Evolutionary conservation across 2,329 filamentous ascomycete species (phyloP), one percentile per base, ranked within the genome.

Genomic region (Xylaria multiplex): DNA sequence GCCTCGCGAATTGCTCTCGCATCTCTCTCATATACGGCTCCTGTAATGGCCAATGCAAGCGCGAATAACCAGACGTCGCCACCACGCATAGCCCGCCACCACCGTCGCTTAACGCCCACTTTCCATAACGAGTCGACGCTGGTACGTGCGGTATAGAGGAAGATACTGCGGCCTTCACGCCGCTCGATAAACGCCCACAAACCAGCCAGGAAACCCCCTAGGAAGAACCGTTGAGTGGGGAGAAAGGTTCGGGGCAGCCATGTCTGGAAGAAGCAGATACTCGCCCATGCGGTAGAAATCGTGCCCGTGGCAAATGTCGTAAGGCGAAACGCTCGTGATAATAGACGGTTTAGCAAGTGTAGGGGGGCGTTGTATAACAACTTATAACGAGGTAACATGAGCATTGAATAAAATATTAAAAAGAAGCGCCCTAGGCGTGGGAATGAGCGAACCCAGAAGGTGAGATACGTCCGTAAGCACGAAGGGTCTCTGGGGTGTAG

Each of bases 11-110:
- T 85, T 0, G 91, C 89, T 59, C 82, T 81, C 0, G 91, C 89
- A 62, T 91, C 86, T 30, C 85, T 82, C 81, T 96, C 92, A 74
- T 95, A 93, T 1, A 96, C 88, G 8, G 87, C 86, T 62, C 93
- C 93, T 19, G 94, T 88, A 19, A 94, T 79, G 72, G 92, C 92
- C 79, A 97, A 83, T 54, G 93, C 91, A 19, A 88, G 79, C 16
- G 95, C 91, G 75, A 98, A 94, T 3, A 98, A 81, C 81, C 91
- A 87, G 5, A 97, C 88, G 79, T 98, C 95, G 0, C 93, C 93
- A 43, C 92, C 91, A 73, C 86, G 88, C 77, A 96, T 85, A 11
- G 92, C 92, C 70, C 86, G 88, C 93, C 95, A 97, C 88, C 93
- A 93, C 1, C 93, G 87, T 40, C 90, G 84, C 88, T 98, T 98